Evolutionary conservation across 371 early-diverging fungal genomes (phyloP).

Genomic region (Lichtheimia ornata): DNA sequence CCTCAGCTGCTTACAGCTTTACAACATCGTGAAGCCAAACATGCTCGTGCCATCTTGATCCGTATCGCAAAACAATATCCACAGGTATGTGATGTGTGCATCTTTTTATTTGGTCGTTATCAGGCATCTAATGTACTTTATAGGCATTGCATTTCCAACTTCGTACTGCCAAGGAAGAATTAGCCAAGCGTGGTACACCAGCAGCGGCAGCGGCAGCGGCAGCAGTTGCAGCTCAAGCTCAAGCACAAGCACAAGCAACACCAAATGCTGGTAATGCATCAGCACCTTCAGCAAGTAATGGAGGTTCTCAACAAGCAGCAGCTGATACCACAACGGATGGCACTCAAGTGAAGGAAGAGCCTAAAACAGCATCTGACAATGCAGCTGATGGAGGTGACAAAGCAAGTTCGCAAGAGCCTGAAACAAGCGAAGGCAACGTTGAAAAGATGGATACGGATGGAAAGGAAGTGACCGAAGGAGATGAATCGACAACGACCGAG

Average conservation of each 20-base stretch:
- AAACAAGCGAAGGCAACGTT: no score
- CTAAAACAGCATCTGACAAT: slow-evolving; percentile 1
- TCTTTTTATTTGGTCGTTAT: background rate
- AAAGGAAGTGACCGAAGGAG: background rate
- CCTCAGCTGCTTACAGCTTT: slow-evolving; percentile 90
- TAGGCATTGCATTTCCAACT: slow-evolving; percentile 92
- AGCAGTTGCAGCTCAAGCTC: slow-evolving; percentile 3
- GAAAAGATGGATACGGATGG: no score
- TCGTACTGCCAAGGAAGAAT: slow-evolving; percentile 91
- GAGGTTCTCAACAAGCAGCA: no score
- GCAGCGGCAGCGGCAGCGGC: slow-evolving; percentile 11
- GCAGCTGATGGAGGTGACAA: slow-evolving; percentile 1
- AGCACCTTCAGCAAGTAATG: no score
- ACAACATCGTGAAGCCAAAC: slow-evolving; percentile 77
- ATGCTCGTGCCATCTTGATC: slow-evolving; percentile 81
- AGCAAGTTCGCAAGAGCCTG: no score
- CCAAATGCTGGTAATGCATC: background rate
- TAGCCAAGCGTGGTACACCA: slow-evolving; percentile 56
- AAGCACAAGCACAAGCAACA: background rate
- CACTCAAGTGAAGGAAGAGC: background rate
- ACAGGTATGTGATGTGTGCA: slow-evolving; percentile 62
- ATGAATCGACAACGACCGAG: background rate
- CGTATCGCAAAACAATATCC: slow-evolving; percentile 95
- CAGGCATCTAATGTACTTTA: background rate
- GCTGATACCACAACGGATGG: no score